Conservation (phyloP, 305 asterid species). For the Fraxinus platypoda region DNA sequence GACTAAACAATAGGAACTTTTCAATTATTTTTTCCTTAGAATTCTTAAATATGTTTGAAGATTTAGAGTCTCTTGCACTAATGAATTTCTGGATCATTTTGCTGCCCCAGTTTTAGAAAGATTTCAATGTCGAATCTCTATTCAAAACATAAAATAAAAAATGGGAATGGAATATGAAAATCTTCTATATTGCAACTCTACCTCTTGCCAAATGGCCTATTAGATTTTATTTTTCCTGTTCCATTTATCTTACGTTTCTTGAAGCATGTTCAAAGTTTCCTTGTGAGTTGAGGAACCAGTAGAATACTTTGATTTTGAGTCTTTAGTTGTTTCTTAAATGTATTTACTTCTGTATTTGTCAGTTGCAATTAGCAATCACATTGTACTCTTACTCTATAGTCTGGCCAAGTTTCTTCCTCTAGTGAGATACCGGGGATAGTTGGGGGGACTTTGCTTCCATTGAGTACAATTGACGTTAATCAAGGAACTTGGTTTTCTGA, state of each 20-base stretch:
- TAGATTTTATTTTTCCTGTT: not conserved
- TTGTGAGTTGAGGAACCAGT: not conserved
- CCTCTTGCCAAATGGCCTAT: not conserved
- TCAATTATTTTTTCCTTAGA: not conserved
- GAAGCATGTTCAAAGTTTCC: not conserved
- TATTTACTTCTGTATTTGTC: not conserved
- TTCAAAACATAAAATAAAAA: not conserved
- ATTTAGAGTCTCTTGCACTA: not conserved
- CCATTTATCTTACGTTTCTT: not conserved
- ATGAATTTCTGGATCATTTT: conserved; percentile 2
- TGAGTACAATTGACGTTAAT: conserved; percentile 1
- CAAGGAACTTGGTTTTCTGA: not conserved
- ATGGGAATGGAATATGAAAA: not conserved
- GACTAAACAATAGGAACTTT: not conserved
- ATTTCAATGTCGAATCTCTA: not conserved
- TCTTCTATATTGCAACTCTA: not conserved
- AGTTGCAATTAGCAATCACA: not conserved
- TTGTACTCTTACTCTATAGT: not conserved
- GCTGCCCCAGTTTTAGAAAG: not conserved
- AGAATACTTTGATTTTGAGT: not conserved
- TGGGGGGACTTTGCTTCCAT: not conserved
- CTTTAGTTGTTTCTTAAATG: not conserved
- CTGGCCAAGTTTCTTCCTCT: not conserved
- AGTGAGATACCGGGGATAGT: not conserved
- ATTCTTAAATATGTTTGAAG: not conserved